Evolutionary conservation across 2,329 filamentous ascomycete species (phyloP), one percentile per base, ranked within the genome.

Genomic region (Bimuria novae-zelandiae): DNA sequence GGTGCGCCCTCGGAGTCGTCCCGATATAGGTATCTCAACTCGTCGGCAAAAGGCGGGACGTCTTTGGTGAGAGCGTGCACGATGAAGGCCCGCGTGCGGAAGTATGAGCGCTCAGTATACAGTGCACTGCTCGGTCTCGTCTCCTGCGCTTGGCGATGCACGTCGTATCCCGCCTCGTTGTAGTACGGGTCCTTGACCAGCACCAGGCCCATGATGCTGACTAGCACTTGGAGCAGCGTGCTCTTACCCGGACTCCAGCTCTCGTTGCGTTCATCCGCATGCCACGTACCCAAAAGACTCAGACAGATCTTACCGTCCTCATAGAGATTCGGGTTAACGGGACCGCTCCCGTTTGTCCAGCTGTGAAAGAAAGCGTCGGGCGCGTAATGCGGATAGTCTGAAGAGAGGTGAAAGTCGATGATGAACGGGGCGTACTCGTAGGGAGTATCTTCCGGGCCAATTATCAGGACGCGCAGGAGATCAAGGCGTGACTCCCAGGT

Each of bases 241-340:
- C 80, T 82, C 49, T 78, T 78, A 0, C 71, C 69, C 1, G 80
- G 69, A 21, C 72, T 79, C 84, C 84, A 86, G 30, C 69, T 75
- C 64, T 85, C 83, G 32, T 77, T 77, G 3, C 77, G 71, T 55
- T 79, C 72, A 50, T 80, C 75, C 0, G 79, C 76, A 48, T 82
- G 79, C 84, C 84, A 86, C 2, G 84, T 86, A 11, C 82, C 83
- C 4, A 86, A 69, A 19, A 86, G 65, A 55, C 78, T 82, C 14
- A 86, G 70, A 60, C 84, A 86, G 27, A 86, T 84, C 62, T 82
- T 84, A 21, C 84, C 83, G 54, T 85, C 80, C 58, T 86, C 83
- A 65, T 86, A 86, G 1, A 87, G 68, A 58, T 87, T 87, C 0
- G 84, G 84, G 57, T 86, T 87, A 21, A 86, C 74, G n/a, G 76